Evolutionary conservation across 2,329 filamentous ascomycete species (phyloP), one percentile per base, ranked within the genome.

Genomic region (Trichoderma sp.): DNA sequence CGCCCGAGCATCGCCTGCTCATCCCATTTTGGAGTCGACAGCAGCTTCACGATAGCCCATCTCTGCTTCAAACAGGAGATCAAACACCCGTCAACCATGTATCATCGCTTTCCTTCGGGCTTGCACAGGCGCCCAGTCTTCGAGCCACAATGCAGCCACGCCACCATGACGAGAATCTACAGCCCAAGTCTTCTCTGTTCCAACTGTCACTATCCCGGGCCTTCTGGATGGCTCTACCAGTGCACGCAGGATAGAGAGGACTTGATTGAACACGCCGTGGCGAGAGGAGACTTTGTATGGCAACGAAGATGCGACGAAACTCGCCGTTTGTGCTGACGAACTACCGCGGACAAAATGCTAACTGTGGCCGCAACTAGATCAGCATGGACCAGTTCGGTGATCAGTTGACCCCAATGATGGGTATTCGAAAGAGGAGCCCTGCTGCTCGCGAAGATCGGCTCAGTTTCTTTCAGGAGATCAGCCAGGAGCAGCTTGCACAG

Each of bases 181-280:
- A 86, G 86, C 39, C 71, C 81, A 23, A 78, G 84, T 32, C 79
- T 84, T 61, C 77, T 79, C 20, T 96, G 93, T 80, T 81, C 85
- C 8, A 77, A 84, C 28, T 96, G 93, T 76, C 82, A 82, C 50
- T 81, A 82, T 53, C 79, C 80, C 1, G 87, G 91, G 0, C 81
- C 84, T 17, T 84, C 91, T 68, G 92, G 92, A 30, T 96, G 91
- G 88, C 81, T 96, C 26, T 96, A 93, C 79, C 84, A 87, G 72
- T 96, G 93, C 79, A 87, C 85, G 13, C 88, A 93, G 78, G 92
- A 94, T 75, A 82, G 82, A 12, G 84, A 88, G 34, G 81, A 83
- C 63, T 75, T 81, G 61, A 78, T 80, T 28, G 81, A 81, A 68
- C 75, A 78, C 53, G 74, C 76, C 7, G 73, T 76, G 43, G 75